Percentiles rank a stretch among this genome's conserved stretches.
These are phyloP conservation scores for Eucalyptus polybractea DNA, from an alignment of 345 rosid genomes.

Conservation along the genomic window DNA sequence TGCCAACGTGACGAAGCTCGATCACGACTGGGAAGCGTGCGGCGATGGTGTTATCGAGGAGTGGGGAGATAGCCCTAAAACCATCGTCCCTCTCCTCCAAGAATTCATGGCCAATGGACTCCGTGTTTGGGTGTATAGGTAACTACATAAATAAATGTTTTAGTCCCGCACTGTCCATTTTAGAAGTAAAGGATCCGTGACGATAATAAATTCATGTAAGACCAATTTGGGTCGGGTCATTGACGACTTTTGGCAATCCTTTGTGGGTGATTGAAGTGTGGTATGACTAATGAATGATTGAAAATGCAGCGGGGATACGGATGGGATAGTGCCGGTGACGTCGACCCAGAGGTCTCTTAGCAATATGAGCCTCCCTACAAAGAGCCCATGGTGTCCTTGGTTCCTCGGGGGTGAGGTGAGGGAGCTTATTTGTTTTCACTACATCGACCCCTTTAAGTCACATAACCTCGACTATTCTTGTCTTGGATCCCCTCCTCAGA, in stretches of 20 bases:
- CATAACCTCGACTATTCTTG: not conserved
- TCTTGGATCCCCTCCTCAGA: not conserved
- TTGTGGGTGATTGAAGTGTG: not conserved
- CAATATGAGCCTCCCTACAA: slow-evolving; percentile 40
- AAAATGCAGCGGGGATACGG: slow-evolving; percentile 66
- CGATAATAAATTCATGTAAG: not conserved
- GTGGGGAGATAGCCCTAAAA: slow-evolving; percentile 63
- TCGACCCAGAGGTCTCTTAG: slow-evolving; percentile 63
- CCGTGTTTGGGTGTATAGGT: slow-evolving; percentile 75
- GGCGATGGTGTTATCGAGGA: slow-evolving; percentile 18
- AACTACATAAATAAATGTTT: not conserved
- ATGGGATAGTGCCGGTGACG: slow-evolving; percentile 77
- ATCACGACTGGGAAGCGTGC: slow-evolving; percentile 64
- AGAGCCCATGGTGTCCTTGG: slow-evolving; percentile 79
- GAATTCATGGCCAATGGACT: slow-evolving; percentile 43
- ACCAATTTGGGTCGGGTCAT: not conserved
- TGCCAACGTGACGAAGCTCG: slow-evolving; percentile 63
- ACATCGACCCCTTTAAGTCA: not conserved
- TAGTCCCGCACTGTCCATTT: not conserved
- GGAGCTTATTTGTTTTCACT: not conserved
- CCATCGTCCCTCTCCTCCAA: slow-evolving; percentile 43
- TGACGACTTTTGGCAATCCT: not conserved
- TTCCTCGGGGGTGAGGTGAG: slow-evolving; percentile 42
- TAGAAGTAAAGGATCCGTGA: not conserved
- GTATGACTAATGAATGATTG: not conserved